Evolutionary conservation across 78 protist genomes (phyloP).

Genomic region (Diacronema lutheri): DNA sequence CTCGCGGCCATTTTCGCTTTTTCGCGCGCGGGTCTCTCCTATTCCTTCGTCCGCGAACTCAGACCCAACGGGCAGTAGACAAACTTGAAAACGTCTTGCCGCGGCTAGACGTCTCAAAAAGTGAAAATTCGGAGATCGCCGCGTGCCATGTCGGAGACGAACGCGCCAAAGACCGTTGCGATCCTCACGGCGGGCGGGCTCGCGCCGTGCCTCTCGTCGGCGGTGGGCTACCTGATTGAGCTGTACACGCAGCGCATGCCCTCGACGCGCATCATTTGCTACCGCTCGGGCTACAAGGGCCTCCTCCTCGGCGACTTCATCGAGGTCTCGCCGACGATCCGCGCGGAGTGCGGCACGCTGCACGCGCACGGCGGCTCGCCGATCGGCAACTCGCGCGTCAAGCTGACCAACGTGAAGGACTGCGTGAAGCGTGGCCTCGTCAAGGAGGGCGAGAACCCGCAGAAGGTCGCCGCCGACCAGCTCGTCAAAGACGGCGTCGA

Average conservation of each 20-base stretch:
- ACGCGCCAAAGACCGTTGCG: constrained; percentile 18
- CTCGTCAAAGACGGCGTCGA: constrained; percentile 34
- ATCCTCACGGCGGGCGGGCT: constrained; percentile 50
- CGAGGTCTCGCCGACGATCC: neutral
- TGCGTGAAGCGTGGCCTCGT: constrained; percentile 48
- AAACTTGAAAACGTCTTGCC: too few relatives aligned
- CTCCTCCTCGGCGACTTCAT: constrained; percentile 36
- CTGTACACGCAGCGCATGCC: constrained; percentile 22
- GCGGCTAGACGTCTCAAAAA: too few relatives aligned
- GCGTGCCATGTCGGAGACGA: too few relatives aligned
- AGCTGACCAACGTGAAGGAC: constrained; percentile 44
- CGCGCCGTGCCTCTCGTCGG: constrained; percentile 50
- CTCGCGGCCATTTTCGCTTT: too few relatives aligned
- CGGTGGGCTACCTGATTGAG: neutral
- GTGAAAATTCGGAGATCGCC: too few relatives aligned
- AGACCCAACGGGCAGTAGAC: too few relatives aligned
- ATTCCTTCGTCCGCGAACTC: too few relatives aligned
- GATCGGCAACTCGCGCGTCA: constrained; percentile 51
- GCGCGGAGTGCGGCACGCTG: neutral
- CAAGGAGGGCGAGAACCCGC: constrained; percentile 48
- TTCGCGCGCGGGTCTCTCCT: too few relatives aligned
- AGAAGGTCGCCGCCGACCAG: constrained; percentile 48
- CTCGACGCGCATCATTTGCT: constrained; percentile 32
- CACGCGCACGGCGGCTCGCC: constrained; percentile 30
- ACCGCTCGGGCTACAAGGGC: constrained; percentile 44